These are phyloP conservation scores for Serendipita sp. DNA, from an alignment of 768 basidiomycete species.

Conservation along the genomic window DNA sequence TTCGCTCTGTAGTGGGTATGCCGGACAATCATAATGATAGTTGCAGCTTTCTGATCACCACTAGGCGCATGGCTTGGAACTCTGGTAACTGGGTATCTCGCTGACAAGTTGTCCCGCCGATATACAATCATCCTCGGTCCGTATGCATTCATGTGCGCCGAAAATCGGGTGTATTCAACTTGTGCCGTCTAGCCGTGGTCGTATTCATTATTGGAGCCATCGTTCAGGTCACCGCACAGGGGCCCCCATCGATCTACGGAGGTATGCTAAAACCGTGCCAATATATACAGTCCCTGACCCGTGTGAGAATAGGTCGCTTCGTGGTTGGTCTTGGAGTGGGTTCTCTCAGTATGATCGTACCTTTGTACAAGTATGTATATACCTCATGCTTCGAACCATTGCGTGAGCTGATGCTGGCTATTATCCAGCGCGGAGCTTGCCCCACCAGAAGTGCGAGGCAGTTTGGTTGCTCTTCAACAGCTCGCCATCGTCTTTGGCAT, in stretches of 20 bases:
- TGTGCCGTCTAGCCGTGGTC: slow-evolving; percentile 24
- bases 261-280: slow-evolving; percentile 18
- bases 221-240: slow-evolving; percentile 45
- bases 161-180: neutral
- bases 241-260: slow-evolving; percentile 48
- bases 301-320: slow-evolving; percentile 34
- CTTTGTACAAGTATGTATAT: slow-evolving; percentile 41
- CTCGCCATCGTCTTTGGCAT: slow-evolving; percentile 70
- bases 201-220: slow-evolving; percentile 59
- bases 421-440: slow-evolving; percentile 34
- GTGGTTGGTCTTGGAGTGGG: slow-evolving; percentile 70
- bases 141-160: slow-evolving; percentile 7
- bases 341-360: slow-evolving; percentile 68
- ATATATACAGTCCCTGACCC: slow-evolving; percentile 4
- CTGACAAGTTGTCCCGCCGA: slow-evolving; percentile 58
- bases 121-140: slow-evolving; percentile 48
- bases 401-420: neutral
- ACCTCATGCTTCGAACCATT: neutral
- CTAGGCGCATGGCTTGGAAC: slow-evolving; percentile 54
- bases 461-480: slow-evolving; percentile 66
- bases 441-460: slow-evolving; percentile 69
- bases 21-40: slow-evolving; percentile 20
- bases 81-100: slow-evolving; percentile 52
- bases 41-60: slow-evolving; percentile 15
- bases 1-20: neutral